phyloP scores from a whole-genome alignment of 2,329 filamentous ascomycete species.

The Pyrenophora seminiperda region DNA sequence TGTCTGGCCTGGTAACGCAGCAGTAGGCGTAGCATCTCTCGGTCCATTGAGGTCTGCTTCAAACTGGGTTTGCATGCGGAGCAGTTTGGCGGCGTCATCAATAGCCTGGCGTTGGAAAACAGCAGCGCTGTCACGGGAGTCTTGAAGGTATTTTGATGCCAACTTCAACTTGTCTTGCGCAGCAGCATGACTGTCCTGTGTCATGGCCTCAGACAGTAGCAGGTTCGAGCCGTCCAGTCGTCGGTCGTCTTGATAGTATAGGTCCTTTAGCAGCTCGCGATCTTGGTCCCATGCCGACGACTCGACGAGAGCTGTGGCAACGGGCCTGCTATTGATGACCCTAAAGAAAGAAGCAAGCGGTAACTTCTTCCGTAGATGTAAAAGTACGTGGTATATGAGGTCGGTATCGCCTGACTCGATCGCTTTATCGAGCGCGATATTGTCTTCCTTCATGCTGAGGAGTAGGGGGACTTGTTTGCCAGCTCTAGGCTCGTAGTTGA shows the following conservation, averaged over 20 bases:
- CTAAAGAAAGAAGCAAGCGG: constrained; percentile 92
- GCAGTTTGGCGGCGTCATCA: constrained; percentile 77
- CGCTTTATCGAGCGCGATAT: constrained; percentile 92
- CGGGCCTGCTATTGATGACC: constrained; percentile 81
- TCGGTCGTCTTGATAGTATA: constrained; percentile 97
- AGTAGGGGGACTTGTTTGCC: constrained; percentile 95
- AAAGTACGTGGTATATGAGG: constrained; percentile 84
- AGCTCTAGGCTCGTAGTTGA: constrained; percentile 91
- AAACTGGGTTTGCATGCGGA: constrained; percentile 84
- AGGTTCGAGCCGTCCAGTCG: constrained; percentile 86
- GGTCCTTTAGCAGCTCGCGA: constrained; percentile 81
- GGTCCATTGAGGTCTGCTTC: constrained; percentile 74
- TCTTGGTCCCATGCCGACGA: constrained; percentile 80
- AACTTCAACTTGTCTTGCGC: constrained; percentile 86
- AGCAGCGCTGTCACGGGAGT: constrained; percentile 76
- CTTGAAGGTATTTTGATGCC: constrained; percentile 79
- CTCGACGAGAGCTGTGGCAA: constrained; percentile 89
- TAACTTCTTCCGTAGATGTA: constrained; percentile 87
- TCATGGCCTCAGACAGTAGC: constrained; percentile 81
- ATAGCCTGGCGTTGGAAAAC: constrained; percentile 74
- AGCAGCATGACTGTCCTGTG: constrained; percentile 70
- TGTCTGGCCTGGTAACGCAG: constrained; percentile 43
- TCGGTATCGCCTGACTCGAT: constrained; percentile 96
- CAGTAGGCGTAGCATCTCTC: constrained; percentile 51
- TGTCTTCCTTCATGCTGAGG: constrained; percentile 93